Percentiles rank a stretch among this genome's conserved stretches.
Evolutionary conservation across 768 basidiomycete genomes (phyloP).

Genomic region (Scleroderma citrinum): DNA sequence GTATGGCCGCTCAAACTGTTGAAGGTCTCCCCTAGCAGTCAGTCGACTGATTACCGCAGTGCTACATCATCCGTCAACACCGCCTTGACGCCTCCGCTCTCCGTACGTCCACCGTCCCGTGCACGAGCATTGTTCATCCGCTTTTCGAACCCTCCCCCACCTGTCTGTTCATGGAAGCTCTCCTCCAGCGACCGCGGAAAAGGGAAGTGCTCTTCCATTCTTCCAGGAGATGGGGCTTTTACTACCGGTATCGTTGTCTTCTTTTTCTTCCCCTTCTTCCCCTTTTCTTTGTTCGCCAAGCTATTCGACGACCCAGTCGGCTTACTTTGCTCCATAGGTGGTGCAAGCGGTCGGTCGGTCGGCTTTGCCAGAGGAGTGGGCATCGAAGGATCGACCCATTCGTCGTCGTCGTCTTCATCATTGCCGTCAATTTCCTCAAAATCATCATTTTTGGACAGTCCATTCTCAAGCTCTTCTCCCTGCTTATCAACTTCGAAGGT

Average conservation of each 20-base stretch:
- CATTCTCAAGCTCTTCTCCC: slow-evolving; percentile 12
- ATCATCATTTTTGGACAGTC: slow-evolving; percentile 25
- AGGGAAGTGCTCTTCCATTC: slow-evolving; percentile 44
- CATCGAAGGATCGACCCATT: slow-evolving; percentile 66
- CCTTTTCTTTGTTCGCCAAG: slow-evolving; percentile 17
- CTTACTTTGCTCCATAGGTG: slow-evolving; percentile 19
- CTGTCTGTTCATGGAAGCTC: slow-evolving; percentile 25
- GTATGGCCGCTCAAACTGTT: slow-evolving; percentile 13
- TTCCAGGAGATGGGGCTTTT: slow-evolving; percentile 27
- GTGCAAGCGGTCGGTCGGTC: slow-evolving; percentile 20
- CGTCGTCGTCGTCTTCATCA: slow-evolving; percentile 40
- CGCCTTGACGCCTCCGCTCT: slow-evolving; percentile 82
- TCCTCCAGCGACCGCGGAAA: slow-evolving; percentile 53
- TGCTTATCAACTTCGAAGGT: slow-evolving; percentile 20
- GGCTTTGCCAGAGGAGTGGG: slow-evolving; percentile 32
- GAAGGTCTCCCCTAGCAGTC: slow-evolving; percentile 6
- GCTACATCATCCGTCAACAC: slow-evolving; percentile 43
- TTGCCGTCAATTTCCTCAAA: slow-evolving; percentile 24
- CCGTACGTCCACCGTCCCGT: slow-evolving; percentile 75
- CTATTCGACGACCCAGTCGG: slow-evolving; percentile 26
- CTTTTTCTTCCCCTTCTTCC: slow-evolving; percentile 33
- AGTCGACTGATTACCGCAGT: slow-evolving; percentile 9
- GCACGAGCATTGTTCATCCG: slow-evolving; percentile 73
- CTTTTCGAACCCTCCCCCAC: slow-evolving; percentile 28
- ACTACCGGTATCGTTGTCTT: slow-evolving; percentile 36